Base-by-base conservation (phyloP, 345 rosid genomes). In the Pseudoturritis turrita region DNA sequence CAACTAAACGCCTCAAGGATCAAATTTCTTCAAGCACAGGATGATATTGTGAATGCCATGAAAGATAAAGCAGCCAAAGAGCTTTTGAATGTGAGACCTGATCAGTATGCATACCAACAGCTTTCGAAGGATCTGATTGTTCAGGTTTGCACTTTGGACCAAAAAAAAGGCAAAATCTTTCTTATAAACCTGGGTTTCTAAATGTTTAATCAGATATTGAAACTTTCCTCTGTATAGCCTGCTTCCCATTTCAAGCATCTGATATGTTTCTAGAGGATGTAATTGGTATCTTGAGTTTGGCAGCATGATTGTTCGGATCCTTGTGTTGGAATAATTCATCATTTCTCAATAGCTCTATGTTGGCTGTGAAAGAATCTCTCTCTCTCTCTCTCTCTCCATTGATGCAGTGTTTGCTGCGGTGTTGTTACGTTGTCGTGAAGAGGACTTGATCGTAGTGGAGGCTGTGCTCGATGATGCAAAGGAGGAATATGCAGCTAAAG, bases 1-100 rank as follows among this genome's bases (percentile, higher is more conserved):
- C 97, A 88, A 83, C 92, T 87, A n/a, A 88, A 90, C 81, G 92
- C 94, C 26, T 90, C 97, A 61, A 77, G 97, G 80, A 90, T 90
- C 79, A 88, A 88, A 79, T 85, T 90, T 73, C 97, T 90, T 83
- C 92, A 87, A 78, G 90, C 90, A 65, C 90, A 90, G 75, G 95
- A 90, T 82, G 97, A 90, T 63, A 82, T 83, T 60, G 84, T 90
- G 51, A 90, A 82, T 79, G 74, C 80, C 64, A 90, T 90, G 91
- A 88, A 79, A 65, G 90, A 85, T 17, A 79, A 81, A 12, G 87
- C 95, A 15, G 72, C 82, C 15, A 88, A 85, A 78, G 95, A 90
- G 35, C 89, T 90, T 73, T 80, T 88, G 71, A 84, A 64, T 65
- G 90, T 84, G 65, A 83, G 86, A 53, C 68, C 36, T 14, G 62